A percentile compares a stretch with the other conserved stretches of the same genome.
Evolutionary conservation across 768 basidiomycete genomes (phyloP).

Genomic region (Phlegmacium glaucopus): DNA sequence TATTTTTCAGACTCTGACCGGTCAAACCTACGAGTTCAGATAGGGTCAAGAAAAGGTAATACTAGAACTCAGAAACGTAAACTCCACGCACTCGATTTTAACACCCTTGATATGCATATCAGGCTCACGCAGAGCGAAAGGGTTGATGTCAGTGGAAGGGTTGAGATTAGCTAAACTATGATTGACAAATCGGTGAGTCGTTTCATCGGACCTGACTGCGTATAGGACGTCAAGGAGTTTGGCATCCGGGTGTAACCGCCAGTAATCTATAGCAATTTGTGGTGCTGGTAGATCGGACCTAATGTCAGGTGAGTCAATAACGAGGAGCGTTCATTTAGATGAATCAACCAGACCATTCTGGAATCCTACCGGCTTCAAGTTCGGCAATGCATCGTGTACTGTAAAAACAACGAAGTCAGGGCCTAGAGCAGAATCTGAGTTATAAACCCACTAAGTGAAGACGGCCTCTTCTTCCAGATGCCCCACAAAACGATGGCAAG

Average conservation of each 20-base stretch:
- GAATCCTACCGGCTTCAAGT: slow-evolving; percentile 75
- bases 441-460: slow-evolving; percentile 69
- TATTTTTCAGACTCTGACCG: slow-evolving; percentile 64
- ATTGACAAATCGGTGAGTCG: slow-evolving; percentile 93
- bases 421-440: not conserved
- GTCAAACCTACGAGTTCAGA: slow-evolving; percentile 48
- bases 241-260: slow-evolving; percentile 72
- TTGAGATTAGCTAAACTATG: slow-evolving; percentile 91
- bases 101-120: slow-evolving; percentile 81
- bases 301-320: slow-evolving; percentile 1
- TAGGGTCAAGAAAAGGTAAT: slow-evolving; percentile 8
- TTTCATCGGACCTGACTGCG: slow-evolving; percentile 90
- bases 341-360: slow-evolving; percentile 61
- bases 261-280: slow-evolving; percentile 92
- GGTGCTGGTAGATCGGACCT: slow-evolving; percentile 76
- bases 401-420: slow-evolving; percentile 2
- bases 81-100: slow-evolving; percentile 57
- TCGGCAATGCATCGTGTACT: slow-evolving; percentile 84
- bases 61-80: not conserved
- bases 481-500: slow-evolving; percentile 90
- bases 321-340: not conserved
- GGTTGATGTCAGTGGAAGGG: slow-evolving; percentile 76
- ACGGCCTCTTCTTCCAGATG: slow-evolving; percentile 96
- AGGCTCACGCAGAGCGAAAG: slow-evolving; percentile 86
- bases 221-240: slow-evolving; percentile 87